phyloP scores from a whole-genome alignment of 176 grass and related monocot species.

The Oryza glumipatula region DNA sequence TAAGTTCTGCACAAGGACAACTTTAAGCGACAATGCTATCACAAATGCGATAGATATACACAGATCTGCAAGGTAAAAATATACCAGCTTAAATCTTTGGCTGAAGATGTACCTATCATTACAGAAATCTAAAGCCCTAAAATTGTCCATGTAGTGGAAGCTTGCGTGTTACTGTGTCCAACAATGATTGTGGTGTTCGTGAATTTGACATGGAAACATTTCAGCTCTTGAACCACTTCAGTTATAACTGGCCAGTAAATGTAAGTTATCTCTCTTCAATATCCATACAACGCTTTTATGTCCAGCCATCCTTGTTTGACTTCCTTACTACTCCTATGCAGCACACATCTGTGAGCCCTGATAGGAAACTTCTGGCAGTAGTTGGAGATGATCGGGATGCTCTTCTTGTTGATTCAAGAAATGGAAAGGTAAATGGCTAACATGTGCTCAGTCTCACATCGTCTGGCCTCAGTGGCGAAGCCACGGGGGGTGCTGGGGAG shows the following conservation, averaged over 20 bases:
- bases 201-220: constrained; percentile 91
- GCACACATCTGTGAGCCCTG: constrained; percentile 85
- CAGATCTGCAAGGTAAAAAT: constrained; percentile 61
- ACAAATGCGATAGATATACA: constrained; percentile 94
- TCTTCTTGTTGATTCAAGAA: constrained; percentile 76
- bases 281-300: not conserved
- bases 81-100: not conserved
- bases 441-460: not conserved
- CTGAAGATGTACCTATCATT: constrained; percentile 32
- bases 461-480: not conserved
- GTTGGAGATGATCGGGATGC: constrained; percentile 70
- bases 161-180: constrained; percentile 70
- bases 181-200: constrained; percentile 83
- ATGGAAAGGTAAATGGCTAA: constrained; percentile 66
- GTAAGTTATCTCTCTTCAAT: constrained; percentile 53
- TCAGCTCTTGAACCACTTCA: constrained; percentile 80
- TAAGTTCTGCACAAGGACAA: constrained; percentile 81
- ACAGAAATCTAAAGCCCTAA: constrained; percentile 36
- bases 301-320: constrained; percentile 23
- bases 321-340: constrained; percentile 34
- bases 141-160: constrained; percentile 61
- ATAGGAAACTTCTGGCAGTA: constrained; percentile 65
- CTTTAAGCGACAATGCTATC: constrained; percentile 86
- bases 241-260: constrained; percentile 87
- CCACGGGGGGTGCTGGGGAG: too few relatives aligned